Conservation (phyloP, 2,329 filamentous ascomycete species). For the Chrysoporthe austroafricana region DNA sequence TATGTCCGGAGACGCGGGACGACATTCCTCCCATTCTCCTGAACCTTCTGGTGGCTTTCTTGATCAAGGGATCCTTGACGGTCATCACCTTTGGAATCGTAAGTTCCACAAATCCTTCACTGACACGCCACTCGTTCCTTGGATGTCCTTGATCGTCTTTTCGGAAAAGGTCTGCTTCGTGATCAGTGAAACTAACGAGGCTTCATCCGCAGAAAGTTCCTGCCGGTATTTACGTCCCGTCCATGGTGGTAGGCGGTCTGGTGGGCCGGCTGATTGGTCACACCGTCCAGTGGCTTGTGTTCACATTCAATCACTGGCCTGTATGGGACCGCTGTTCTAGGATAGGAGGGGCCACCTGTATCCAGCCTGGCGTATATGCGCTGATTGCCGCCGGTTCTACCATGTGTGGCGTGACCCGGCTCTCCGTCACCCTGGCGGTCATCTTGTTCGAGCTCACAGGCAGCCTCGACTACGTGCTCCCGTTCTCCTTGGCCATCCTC, state of each 20-base stretch:
- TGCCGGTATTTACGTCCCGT: conserved; percentile 95
- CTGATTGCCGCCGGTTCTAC: conserved; percentile 93
- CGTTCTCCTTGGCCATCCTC: conserved; percentile 88
- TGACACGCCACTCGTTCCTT: too few relatives aligned
- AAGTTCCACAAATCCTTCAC: conserved; percentile 37
- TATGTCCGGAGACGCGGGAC: conserved; percentile 74
- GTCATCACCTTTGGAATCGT: conserved; percentile 89
- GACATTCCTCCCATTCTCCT: conserved; percentile 79
- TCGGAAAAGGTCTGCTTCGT: too few relatives aligned
- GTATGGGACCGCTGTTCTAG: conserved; percentile 77
- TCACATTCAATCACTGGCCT: conserved; percentile 70
- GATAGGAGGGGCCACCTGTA: conserved; percentile 75
- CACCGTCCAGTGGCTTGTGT: conserved; percentile 77
- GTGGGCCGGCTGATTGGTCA: conserved; percentile 90
- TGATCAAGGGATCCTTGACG: conserved; percentile 89
- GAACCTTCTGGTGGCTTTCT: conserved; percentile 75
- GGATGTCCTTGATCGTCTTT: too few relatives aligned
- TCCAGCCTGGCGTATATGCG: conserved; percentile 96
- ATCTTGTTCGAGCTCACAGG: conserved; percentile 96
- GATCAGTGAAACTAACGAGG: background rate
- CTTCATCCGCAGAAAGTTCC: conserved; percentile 71
- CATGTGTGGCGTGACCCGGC: conserved; percentile 94
- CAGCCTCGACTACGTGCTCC: conserved; percentile 90
- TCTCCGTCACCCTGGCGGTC: conserved; percentile 91
- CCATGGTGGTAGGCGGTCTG: conserved; percentile 96